phyloP scores from a whole-genome alignment of 768 basidiomycete genomes.

The Pulveroboletus ravenelii region DNA sequence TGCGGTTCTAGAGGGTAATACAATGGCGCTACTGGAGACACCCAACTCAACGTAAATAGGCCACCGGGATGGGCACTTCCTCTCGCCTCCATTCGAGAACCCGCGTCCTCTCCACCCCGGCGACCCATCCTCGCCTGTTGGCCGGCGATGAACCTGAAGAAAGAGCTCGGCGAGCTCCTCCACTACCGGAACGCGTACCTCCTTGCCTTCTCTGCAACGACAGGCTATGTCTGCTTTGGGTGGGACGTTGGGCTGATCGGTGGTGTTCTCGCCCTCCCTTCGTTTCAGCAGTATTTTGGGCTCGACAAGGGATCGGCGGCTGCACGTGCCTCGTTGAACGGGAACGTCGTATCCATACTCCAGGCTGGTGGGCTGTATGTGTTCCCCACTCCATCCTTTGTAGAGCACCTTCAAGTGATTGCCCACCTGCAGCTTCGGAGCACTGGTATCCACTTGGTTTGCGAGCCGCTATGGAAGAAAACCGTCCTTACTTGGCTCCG shows the following conservation, averaged over 20 bases:
- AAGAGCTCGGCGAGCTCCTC: constrained; percentile 16
- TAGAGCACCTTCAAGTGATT: neutral
- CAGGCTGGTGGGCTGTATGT: constrained; percentile 35
- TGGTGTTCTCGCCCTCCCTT: constrained; percentile 33
- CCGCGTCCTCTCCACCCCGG: neutral
- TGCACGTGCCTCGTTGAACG: constrained; percentile 27
- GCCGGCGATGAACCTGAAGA: constrained; percentile 20
- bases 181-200: constrained; percentile 34
- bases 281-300: constrained; percentile 34
- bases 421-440: constrained; percentile 14
- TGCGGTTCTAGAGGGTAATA: too few relatives aligned
- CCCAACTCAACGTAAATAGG: too few relatives aligned
- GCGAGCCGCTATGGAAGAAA: constrained; percentile 34
- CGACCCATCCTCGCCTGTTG: neutral
- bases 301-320: constrained; percentile 23
- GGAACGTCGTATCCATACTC: constrained; percentile 37
- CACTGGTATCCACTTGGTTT: constrained; percentile 26
- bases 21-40: too few relatives aligned
- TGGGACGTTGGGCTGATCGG: constrained; percentile 38
- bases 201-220: constrained; percentile 32
- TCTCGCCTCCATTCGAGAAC: neutral
- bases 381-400: neutral
- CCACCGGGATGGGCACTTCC: too few relatives aligned
- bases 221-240: constrained; percentile 33
- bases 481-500: constrained; percentile 29